Conservation (phyloP, 768 basidiomycete genomes). For the Hydnomerulius pinastri region DNA sequence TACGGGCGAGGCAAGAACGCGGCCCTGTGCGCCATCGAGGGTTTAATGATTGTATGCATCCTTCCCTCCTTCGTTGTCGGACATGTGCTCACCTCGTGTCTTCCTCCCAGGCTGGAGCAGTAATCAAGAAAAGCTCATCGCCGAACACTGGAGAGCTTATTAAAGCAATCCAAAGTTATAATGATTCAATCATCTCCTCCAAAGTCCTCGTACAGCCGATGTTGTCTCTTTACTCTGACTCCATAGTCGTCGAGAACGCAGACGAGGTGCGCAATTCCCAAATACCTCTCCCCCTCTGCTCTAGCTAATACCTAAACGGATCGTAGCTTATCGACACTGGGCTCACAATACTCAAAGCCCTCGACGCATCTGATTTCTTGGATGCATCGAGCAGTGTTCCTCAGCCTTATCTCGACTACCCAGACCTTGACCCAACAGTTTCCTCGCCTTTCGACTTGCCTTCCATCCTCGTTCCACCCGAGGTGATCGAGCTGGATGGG, state of each 20-base stretch:
- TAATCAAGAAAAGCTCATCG: slow-evolving; percentile 60
- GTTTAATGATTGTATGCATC: slow-evolving; percentile 64
- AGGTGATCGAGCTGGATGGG: slow-evolving; percentile 79
- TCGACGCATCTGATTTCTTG: slow-evolving; percentile 63
- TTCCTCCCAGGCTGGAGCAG: slow-evolving; percentile 58
- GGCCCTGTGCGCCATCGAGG: slow-evolving; percentile 79
- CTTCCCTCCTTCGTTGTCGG: background rate
- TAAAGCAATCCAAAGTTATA: slow-evolving; percentile 68
- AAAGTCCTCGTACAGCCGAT: slow-evolving; percentile 71
- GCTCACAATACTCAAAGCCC: slow-evolving; percentile 57
- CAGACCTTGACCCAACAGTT: slow-evolving; percentile 40
- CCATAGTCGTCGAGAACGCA: slow-evolving; percentile 46
- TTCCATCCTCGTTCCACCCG: slow-evolving; percentile 82
- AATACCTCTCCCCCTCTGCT: slow-evolving; percentile 6
- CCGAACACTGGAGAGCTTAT: slow-evolving; percentile 70
- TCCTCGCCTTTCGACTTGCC: slow-evolving; percentile 67
- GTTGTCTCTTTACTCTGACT: slow-evolving; percentile 49
- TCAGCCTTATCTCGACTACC: slow-evolving; percentile 61
- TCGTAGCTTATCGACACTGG: slow-evolving; percentile 74
- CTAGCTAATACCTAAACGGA: slow-evolving; percentile 3
- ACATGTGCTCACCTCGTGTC: background rate
- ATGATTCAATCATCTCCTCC: slow-evolving; percentile 55
- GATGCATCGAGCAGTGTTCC: slow-evolving; percentile 58
- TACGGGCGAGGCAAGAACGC: slow-evolving; percentile 82
- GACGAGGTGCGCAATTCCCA: slow-evolving; percentile 54